Evolutionary conservation across 495 filamentous ascomycete genomes (phyloP), one percentile per base, ranked within the genome.

Genomic region (Aspergillus mulundensis): DNA sequence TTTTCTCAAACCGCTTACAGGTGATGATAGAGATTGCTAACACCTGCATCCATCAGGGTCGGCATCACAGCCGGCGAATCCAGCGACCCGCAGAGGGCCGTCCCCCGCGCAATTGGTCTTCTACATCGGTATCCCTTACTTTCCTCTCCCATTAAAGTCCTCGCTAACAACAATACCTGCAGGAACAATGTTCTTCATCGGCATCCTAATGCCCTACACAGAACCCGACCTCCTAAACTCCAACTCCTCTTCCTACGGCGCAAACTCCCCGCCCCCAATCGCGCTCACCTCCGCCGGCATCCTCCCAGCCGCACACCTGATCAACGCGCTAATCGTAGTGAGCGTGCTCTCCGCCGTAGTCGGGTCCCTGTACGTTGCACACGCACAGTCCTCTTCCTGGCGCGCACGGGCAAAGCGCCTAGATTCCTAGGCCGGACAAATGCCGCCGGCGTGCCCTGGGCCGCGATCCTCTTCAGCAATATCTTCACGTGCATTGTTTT

Each of bases 181-280:
- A 70, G 70, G 83, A 36, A 79, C 77, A 24, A 80, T 84, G 56
- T 82, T 89, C 75, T 87, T 87, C 69, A 85, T 87, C 45, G 85
- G 85, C 59, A 77, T 89, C 70, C 71, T 85, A 18, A 78, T 86
- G 15, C 80, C 81, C 20, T 84, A 78, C 61, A 61, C 76, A 40
- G 61, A 72, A 24, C 21, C 56, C 14, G 54, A 55, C 15, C 61
- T 72, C 10, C 50, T 61, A n/a, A n/a, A n/a, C n/a, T n/a, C n/a
- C 15, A 65, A 72, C 61, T 58, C 64, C 53, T 78, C 64, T 4
- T 73, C 75, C 10, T 77, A 79, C 58, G 78, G 78, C 19, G 75
- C 83, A 53, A 85, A 83, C 36, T 90, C 87, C 2, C 88, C 88
- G 7, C 89, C 91, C 58, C 89, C 90, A 2, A 75, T 91, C 20